phyloP scores from a whole-genome alignment of 768 basidiomycete species.

The Podaxis carcinomalis region DNA sequence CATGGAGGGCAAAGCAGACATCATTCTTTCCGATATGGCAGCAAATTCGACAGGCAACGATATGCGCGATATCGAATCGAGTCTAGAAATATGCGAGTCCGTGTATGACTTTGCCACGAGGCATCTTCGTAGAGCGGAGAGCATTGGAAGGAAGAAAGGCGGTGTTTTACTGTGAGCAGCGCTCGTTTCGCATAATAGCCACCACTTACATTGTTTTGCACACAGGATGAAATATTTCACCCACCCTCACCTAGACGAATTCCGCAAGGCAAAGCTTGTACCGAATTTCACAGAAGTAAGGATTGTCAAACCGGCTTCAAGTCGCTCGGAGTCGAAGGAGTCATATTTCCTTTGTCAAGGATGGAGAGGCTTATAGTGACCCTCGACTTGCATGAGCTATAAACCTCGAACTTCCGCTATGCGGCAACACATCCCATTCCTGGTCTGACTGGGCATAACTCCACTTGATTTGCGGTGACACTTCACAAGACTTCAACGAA shows the following conservation, averaged over 20 bases:
- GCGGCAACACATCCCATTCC: not conserved
- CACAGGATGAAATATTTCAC: slow-evolving; percentile 81
- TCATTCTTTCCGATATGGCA: slow-evolving; percentile 90
- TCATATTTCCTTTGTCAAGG: slow-evolving; percentile 86
- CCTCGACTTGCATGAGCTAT: not conserved
- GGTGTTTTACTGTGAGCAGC: slow-evolving; percentile 55
- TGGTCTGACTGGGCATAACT: not conserved
- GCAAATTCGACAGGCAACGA: slow-evolving; percentile 75
- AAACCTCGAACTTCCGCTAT: not conserved
- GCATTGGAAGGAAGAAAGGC: slow-evolving; percentile 36
- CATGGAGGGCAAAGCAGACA: slow-evolving; percentile 52
- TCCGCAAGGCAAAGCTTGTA: slow-evolving; percentile 52
- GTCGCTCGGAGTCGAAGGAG: slow-evolving; percentile 74
- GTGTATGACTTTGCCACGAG: slow-evolving; percentile 64
- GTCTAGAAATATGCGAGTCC: slow-evolving; percentile 69
- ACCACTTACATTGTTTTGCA: slow-evolving; percentile 5
- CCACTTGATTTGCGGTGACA: no score
- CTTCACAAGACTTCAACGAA: no score
- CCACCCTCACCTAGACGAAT: slow-evolving; percentile 67
- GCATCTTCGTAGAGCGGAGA: slow-evolving; percentile 46
- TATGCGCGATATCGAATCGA: slow-evolving; percentile 58
- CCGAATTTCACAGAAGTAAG: slow-evolving; percentile 64
- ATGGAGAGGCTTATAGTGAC: slow-evolving; percentile 35
- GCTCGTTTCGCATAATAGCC: slow-evolving; percentile 8
- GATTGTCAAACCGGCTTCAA: slow-evolving; percentile 78